Base-by-base conservation (phyloP, 75 land plant genomes). In the Isoetes taiwanensis region DNA sequence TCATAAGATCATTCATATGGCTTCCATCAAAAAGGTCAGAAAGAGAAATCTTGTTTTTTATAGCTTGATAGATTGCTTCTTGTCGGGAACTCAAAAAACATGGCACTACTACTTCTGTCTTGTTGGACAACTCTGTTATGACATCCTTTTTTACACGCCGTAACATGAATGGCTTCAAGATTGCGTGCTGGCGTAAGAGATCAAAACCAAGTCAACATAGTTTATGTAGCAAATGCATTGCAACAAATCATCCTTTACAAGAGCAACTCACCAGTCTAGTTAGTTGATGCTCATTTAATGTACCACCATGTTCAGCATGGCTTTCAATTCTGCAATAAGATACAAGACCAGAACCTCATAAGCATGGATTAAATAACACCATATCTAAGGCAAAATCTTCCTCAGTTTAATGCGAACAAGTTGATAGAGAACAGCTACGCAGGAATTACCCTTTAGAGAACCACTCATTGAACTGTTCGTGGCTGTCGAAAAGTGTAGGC, bases 231-330 rank as follows among this genome's bases (percentile, higher is more conserved):
- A 14, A 37, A 14, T 37, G 39, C 39, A 37, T 37, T 37, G 14
- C 14, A n/a, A n/a, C n/a, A n/a, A n/a, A 28, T 31, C 17, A 3
- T 52, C 1, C n/a, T 52, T 19, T 19, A 28, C 23, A 52, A 52
- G 29, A 52, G 23, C 20, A 20, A 46, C 52, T 66, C 43, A 91
- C 97, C 80, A 93, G 61, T 69, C 98, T 76, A 58, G 70, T 93
- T 17, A 93, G 90, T 67, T 93, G 98, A 72, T 93, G 98, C 48
- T 93, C 98, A 65, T 93, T 93, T 35, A 93, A 68, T 28, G 90
- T 88, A 2, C 96, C 98, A 28, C 98, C 98, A 74, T 93, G 98
- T 67, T 93, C 98, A 34, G 98, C 98, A 78, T 93, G 98, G 33
- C 62, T 82, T 66, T 93, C 98, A 54, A 93, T 93, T 31, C 97